Percentiles rank a stretch among this genome's conserved stretches.
These are phyloP conservation scores for Fusarium chuoi DNA, from an alignment of 2,329 filamentous ascomycete species.

Conservation along the genomic window DNA sequence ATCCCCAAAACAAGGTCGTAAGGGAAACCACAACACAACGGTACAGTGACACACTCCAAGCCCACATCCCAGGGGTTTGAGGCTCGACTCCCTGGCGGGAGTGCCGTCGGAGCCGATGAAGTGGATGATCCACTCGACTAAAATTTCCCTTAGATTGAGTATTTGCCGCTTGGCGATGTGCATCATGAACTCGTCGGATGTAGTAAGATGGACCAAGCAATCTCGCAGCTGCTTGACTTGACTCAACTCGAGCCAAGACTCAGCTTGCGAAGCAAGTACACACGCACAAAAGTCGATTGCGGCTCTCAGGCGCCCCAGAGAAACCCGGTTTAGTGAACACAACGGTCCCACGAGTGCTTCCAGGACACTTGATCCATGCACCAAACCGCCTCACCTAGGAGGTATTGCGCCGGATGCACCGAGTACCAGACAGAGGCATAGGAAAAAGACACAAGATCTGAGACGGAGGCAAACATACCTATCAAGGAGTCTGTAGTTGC, in stretches of 20 bases:
- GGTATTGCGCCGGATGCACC: constrained; percentile 42
- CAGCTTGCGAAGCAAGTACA: background rate
- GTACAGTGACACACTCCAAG: constrained; percentile 38
- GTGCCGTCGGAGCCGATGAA: constrained; percentile 46
- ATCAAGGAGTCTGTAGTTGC: constrained; percentile 23
- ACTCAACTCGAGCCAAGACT: constrained; percentile 13
- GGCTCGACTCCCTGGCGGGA: constrained; percentile 43
- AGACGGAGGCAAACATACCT: constrained; percentile 44
- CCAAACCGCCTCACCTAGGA: constrained; percentile 44
- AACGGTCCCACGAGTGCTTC: constrained; percentile 38
- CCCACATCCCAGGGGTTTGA: constrained; percentile 42
- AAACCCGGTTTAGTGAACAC: constrained; percentile 23
- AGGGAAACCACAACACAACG: constrained; percentile 30
- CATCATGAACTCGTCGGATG: constrained; percentile 41
- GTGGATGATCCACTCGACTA: constrained; percentile 46
- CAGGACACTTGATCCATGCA: constrained; percentile 47
- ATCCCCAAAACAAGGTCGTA: constrained; percentile 38
- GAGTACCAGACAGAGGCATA: constrained; percentile 38
- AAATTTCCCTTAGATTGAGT: constrained; percentile 46
- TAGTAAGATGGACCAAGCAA: constrained; percentile 13
- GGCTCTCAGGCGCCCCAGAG: constrained; percentile 18
- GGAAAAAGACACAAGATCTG: constrained; percentile 34
- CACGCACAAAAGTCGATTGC: constrained; percentile 13
- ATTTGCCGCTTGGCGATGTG: constrained; percentile 49
- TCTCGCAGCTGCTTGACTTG: constrained; percentile 4